Percentiles rank a stretch among this genome's conserved stretches.
Conservation (phyloP, 345 rosid genomes). For the Populus tremula region DNA sequence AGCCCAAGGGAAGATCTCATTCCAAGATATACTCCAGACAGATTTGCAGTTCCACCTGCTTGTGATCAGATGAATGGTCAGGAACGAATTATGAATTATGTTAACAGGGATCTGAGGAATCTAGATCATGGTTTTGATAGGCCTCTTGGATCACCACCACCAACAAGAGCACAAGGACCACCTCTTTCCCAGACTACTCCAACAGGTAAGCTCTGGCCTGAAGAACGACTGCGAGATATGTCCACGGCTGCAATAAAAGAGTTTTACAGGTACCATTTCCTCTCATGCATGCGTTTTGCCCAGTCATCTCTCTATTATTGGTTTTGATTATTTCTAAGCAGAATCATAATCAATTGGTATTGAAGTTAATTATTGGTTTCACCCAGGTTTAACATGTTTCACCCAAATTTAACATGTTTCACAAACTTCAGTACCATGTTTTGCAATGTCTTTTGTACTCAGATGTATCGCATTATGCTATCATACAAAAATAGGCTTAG, state of each 20-base stretch:
- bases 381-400: not conserved
- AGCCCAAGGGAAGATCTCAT: conserved; percentile 47
- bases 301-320: not conserved
- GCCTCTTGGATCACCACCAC: conserved; percentile 44
- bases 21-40: conserved; percentile 47
- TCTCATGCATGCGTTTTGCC: not conserved
- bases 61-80: conserved; percentile 48
- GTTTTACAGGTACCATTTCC: conserved; percentile 68
- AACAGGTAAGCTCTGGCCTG: conserved; percentile 51
- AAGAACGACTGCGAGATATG: conserved; percentile 54
- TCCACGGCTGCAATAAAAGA: conserved; percentile 81
- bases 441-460: not conserved
- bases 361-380: not conserved
- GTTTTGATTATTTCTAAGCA: not conserved
- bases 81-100: conserved; percentile 45
- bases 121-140: conserved; percentile 51
- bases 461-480: not conserved
- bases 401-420: not conserved
- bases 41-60: conserved; percentile 44
- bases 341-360: not conserved
- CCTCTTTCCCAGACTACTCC: conserved; percentile 39
- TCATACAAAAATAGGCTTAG: not conserved
- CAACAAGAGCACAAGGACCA: conserved; percentile 41
- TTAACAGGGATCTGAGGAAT: conserved; percentile 48
- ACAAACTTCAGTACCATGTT: not conserved